Conservation (phyloP, 2,329 filamentous ascomycete species). For the Blumeria graminis region DNA sequence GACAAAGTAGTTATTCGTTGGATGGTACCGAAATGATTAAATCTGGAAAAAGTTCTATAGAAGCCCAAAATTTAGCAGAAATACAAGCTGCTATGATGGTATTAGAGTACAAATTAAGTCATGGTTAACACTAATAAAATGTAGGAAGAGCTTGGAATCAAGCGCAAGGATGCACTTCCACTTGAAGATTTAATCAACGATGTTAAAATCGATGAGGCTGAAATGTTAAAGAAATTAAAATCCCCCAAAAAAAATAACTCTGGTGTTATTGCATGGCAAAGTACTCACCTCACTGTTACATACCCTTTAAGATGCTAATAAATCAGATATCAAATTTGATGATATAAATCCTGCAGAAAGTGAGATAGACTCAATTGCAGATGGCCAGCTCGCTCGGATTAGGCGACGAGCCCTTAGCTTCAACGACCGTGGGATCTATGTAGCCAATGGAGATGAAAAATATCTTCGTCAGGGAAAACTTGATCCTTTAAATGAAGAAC, state of each 20-base stretch:
- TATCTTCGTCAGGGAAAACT: conserved; percentile 2
- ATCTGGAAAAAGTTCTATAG: too few species aligned
- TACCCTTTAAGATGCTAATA: conserved; percentile 2
- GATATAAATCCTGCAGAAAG: conserved; percentile 7
- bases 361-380: conserved; percentile 9
- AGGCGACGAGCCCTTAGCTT: conserved; percentile 4
- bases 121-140: background rate
- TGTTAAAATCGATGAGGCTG: background rate
- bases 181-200: conserved; percentile 7
- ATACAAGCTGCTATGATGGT: conserved; percentile 13
- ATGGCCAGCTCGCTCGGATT: conserved; percentile 12
- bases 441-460: background rate
- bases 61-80: background rate
- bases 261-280: conserved; percentile 6
- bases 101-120: background rate
- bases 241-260: background rate
- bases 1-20: too few species aligned
- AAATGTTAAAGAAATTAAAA: too few species aligned
- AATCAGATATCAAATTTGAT: conserved; percentile 7
- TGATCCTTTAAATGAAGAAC: background rate
- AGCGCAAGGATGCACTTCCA: conserved; percentile 10
- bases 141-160: conserved; percentile 13
- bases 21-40: too few species aligned
- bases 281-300: conserved; percentile 5
- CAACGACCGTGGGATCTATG: background rate